Evolutionary conservation across 2,329 filamentous ascomycete species (phyloP).

Genomic region (Byssochlamys sp.): DNA sequence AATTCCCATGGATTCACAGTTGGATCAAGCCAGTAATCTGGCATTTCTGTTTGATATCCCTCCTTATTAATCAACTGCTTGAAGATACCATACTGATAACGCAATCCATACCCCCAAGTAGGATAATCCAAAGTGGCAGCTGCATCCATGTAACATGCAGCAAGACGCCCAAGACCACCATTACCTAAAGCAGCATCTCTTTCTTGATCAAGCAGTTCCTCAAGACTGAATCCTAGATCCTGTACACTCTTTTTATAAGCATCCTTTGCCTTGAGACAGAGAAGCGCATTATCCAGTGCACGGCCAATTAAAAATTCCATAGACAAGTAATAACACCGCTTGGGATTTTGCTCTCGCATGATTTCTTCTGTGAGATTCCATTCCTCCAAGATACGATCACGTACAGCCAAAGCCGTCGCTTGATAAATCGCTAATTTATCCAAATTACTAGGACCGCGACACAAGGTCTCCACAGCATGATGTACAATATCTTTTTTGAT

Average conservation of each 20-base stretch:
- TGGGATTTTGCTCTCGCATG: too few relatives aligned
- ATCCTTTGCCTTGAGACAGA: conserved; percentile 84
- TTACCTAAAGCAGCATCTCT: conserved; percentile 94
- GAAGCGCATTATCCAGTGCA: conserved; percentile 94
- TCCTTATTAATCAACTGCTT: conserved; percentile 97
- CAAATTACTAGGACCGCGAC: too few relatives aligned
- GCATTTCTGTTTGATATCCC: conserved; percentile 96
- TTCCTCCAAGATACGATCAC: too few relatives aligned
- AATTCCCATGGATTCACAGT: conserved; percentile 99
- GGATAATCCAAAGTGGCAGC: conserved; percentile 89
- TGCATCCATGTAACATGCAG: conserved; percentile 94
- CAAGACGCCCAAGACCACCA: conserved; percentile 84
- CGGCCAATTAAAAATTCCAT: conserved; percentile 97
- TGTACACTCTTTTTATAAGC: too few relatives aligned
- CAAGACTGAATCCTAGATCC: conserved; percentile 70
- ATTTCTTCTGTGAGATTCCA: too few relatives aligned
- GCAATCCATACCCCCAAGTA: conserved; percentile 91
- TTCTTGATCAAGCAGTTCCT: conserved; percentile 89
- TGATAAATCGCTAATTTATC: too few relatives aligned
- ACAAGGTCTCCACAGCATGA: too few relatives aligned
- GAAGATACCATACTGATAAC: conserved; percentile 96
- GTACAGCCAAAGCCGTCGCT: too few relatives aligned
- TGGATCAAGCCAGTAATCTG: conserved; percentile 98
- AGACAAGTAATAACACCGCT: too few relatives aligned
- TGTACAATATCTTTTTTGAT: too few relatives aligned